A percentile compares a stretch with the other conserved stretches of the same genome.
These are phyloP conservation scores for Volvox africanus DNA, from an alignment of 139 green algal genomes.

Conservation along the genomic window DNA sequence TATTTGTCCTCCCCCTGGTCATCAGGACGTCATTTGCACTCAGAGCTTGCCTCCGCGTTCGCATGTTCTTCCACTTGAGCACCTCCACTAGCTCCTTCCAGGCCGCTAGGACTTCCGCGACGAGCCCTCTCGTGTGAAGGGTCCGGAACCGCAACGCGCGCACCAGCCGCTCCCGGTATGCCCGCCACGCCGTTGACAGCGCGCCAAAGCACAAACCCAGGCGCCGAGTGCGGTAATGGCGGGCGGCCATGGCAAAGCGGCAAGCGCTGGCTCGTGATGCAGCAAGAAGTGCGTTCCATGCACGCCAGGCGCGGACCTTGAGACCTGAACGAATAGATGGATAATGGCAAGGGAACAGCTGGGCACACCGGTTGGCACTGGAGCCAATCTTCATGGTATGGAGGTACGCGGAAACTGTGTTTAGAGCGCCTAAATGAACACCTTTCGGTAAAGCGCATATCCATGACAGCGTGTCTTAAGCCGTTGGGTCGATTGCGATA, in stretches of 20 bases:
- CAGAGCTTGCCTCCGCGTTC: not conserved
- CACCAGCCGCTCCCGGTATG: conserved; percentile 27
- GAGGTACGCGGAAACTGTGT: too few relatives aligned
- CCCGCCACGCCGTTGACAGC: conserved; percentile 26
- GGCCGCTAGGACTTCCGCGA: conserved; percentile 8
- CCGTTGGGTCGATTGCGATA: too few relatives aligned
- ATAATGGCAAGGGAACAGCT: not conserved
- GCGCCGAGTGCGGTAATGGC: conserved; percentile 40
- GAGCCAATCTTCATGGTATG: too few relatives aligned
- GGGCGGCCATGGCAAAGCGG: conserved; percentile 4
- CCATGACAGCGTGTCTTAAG: too few relatives aligned
- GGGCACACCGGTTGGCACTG: too few relatives aligned
- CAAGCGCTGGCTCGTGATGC: not conserved
- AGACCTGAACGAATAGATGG: not conserved
- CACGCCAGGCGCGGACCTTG: conserved; percentile 22
- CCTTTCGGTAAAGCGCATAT: too few relatives aligned
- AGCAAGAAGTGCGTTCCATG: not conserved
- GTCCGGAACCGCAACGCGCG: conserved; percentile 31
- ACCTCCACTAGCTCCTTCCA: conserved; percentile 39
- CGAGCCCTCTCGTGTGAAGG: not conserved
- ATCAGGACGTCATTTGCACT: too few relatives aligned
- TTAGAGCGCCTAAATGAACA: too few relatives aligned
- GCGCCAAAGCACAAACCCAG: conserved; percentile 25
- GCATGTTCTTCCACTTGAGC: conserved; percentile 35
- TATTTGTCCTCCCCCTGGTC: too few relatives aligned